Evolutionary conservation across 2,329 filamentous ascomycete genomes (phyloP), one percentile per base, ranked within the genome.

Genomic region (Penicillium sp.): DNA sequence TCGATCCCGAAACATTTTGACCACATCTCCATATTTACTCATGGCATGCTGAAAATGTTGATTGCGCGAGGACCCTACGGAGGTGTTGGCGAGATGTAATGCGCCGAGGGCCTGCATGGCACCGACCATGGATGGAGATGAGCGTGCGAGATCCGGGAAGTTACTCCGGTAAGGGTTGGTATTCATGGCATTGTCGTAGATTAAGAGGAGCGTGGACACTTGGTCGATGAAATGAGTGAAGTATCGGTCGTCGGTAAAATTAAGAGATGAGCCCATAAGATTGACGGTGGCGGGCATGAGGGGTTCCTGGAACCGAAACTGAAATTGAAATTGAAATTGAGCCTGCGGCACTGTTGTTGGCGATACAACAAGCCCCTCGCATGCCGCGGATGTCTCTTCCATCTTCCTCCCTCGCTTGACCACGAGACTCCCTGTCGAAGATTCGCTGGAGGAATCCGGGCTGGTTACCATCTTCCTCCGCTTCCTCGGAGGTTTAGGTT

Each of bases 91-190:
- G n/a, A 75, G 62, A 54, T 76, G 73, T 49, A 76, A 67, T 24
- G 73, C 73, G 9, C 73, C 73, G 23, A 76, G 57, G 16, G 73
- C 73, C 52, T 74, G 67, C 73, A 76, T 75, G 14, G 72, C 70
- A 47, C 65, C 68, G 16, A 66, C 63, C 63, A 74, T 71, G 6
- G 72, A 71, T 2, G 69, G 66, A 5, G 67, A 73, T 1, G 69
- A 68, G 28, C 58, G 67, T 3, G 71, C 66, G 16, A 73, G 56
- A 23, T 71, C 68, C 4, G 71, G 71, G 28, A 73, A 73, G 46
- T 63, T 63, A 24, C 56, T 58, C 29, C 70, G 70, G 44, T 68
- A 75, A 1, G 74, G 74, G 40, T 75, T 75, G 29, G 67, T 62
- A 54, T 71, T 73, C 53, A 64, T 68, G 1, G 69, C 60, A 24